Conservation (phyloP, 139 green algal genomes). For the Diplosphaera chodatii region DNA sequence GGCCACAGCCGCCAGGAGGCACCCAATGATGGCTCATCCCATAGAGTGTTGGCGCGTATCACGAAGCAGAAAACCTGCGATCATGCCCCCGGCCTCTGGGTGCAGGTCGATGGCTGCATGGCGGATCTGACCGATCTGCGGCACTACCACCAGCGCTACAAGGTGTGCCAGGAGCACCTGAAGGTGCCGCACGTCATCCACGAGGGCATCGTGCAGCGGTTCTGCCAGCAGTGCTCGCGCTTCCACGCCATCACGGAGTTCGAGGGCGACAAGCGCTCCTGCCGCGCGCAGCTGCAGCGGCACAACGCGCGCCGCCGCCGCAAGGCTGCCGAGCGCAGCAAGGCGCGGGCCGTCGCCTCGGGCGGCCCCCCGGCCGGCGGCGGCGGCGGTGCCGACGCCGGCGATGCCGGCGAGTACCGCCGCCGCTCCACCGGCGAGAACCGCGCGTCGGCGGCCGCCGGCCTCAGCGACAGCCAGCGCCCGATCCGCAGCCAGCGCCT, state of each 20-base stretch:
- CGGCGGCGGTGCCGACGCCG: no score
- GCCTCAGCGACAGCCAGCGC: no score
- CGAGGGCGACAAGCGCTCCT: constrained; percentile 34
- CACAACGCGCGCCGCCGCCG: constrained; percentile 47
- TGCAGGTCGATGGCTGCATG: constrained; percentile 66
- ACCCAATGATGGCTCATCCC: neutral
- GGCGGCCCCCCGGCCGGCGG: no score
- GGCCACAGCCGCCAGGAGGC: no score
- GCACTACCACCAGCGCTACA: constrained; percentile 77
- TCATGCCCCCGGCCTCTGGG: constrained; percentile 15
- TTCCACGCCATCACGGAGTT: constrained; percentile 30
- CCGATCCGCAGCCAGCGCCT: neutral
- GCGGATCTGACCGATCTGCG: constrained; percentile 45
- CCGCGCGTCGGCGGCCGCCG: no score
- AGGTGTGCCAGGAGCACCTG: constrained; percentile 71
- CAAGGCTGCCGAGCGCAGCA: constrained; percentile 1
- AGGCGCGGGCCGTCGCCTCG: no score
- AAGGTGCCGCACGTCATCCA: constrained; percentile 28
- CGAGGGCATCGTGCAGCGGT: constrained; percentile 18
- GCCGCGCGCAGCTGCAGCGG: constrained; percentile 32
- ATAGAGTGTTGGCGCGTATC: neutral
- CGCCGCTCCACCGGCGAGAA: neutral
- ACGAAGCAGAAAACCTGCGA: no score
- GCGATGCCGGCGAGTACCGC: neutral
- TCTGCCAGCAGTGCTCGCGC: constrained; percentile 35